Conservation (phyloP, 78 protist species). For the Dictyostelium citrinum region DNA sequence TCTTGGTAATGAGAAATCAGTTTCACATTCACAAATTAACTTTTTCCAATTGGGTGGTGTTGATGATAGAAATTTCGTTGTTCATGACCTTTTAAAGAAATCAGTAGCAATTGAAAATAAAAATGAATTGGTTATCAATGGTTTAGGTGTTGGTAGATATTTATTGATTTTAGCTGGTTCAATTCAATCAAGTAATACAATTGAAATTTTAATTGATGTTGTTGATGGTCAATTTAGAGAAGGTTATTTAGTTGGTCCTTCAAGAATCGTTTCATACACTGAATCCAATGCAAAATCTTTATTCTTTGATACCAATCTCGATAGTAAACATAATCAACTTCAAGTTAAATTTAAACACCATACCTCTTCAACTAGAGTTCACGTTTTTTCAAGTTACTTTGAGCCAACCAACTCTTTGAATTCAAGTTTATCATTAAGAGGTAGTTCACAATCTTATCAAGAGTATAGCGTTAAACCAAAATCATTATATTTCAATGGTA, state of each 20-base stretch:
- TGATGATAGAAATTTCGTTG: not conserved
- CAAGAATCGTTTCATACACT: not conserved
- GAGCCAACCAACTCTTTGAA: not conserved
- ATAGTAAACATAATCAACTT: not conserved
- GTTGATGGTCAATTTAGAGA: constrained; percentile 53
- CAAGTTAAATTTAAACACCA: not conserved
- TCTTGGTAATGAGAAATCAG: not conserved
- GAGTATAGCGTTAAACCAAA: not conserved
- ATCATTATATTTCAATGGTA: constrained; percentile 43
- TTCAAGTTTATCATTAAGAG: not conserved
- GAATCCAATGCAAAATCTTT: not conserved
- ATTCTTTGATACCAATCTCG: not conserved
- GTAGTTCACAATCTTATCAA: not conserved
- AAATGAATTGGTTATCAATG: not conserved
- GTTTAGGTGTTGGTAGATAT: not conserved
- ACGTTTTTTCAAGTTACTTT: constrained; percentile 27
- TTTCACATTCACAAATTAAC: not conserved
- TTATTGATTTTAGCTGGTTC: not conserved
- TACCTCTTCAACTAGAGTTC: constrained; percentile 33
- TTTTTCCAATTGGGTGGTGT: constrained; percentile 13
- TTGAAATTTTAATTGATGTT: constrained; percentile 31
- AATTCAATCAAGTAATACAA: not conserved
- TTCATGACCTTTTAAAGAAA: not conserved
- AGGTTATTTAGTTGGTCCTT: constrained; percentile 17
- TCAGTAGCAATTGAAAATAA: constrained; percentile 1